A percentile compares a stretch with the other conserved stretches of the same genome.
Evolutionary conservation across 305 asterid species (phyloP).

Genomic region (Fraxinus paxiana): DNA sequence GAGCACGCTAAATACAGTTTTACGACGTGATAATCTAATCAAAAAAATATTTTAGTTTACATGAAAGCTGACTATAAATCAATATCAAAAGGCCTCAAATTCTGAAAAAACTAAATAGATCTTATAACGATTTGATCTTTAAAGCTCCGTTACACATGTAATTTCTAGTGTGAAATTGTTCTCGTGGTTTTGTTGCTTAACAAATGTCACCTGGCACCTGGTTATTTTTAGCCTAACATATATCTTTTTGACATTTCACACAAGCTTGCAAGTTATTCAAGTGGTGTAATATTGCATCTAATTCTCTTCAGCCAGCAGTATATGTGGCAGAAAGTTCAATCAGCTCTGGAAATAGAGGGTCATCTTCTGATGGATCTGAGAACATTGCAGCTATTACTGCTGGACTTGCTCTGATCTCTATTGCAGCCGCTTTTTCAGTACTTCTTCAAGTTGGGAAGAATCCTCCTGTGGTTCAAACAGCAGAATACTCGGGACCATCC

Average conservation of each 20-base stretch:
- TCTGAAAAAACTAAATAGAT: no score
- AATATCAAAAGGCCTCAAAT: background rate
- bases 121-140: background rate
- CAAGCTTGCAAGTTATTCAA: background rate
- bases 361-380: slow-evolving; percentile 73
- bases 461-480: slow-evolving; percentile 40
- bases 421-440: slow-evolving; percentile 68
- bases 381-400: slow-evolving; percentile 51
- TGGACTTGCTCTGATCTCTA: slow-evolving; percentile 46
- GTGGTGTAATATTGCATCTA: background rate
- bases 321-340: slow-evolving; percentile 83
- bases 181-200: background rate
- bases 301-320: slow-evolving; percentile 59
- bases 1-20: background rate
- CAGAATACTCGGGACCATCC: slow-evolving; percentile 77
- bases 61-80: background rate
- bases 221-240: background rate
- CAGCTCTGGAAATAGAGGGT: slow-evolving; percentile 79
- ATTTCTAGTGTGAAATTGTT: background rate
- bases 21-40: background rate
- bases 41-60: background rate
- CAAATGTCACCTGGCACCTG: background rate
- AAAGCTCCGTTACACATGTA: background rate
- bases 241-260: background rate
- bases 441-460: slow-evolving; percentile 67